Percentiles rank a stretch among this genome's conserved stretches.
These are phyloP conservation scores for Rusavskia elegans DNA, from an alignment of 495 filamentous ascomycete genomes.

Conservation along the genomic window DNA sequence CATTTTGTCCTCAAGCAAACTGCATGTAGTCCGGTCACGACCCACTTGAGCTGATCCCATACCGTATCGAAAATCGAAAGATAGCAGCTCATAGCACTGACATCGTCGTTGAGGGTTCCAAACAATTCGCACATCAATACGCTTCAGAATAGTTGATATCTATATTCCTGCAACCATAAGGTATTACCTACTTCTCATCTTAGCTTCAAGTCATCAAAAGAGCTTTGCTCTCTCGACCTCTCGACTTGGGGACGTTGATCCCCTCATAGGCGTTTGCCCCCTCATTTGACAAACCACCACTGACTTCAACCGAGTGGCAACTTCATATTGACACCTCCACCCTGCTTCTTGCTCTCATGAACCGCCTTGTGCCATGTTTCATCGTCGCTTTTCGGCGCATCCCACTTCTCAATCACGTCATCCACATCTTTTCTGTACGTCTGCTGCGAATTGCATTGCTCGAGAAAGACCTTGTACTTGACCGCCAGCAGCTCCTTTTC, in stretches of 20 bases:
- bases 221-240: too few species aligned
- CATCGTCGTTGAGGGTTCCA: too few species aligned
- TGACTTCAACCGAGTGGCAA: background rate
- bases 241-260: too few species aligned
- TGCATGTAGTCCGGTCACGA: background rate
- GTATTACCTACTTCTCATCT: background rate
- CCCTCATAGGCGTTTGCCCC: too few species aligned
- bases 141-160: too few species aligned
- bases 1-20: background rate
- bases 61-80: background rate
- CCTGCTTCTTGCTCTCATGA: slow-evolving; percentile 4
- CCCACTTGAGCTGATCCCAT: background rate
- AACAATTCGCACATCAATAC: too few species aligned
- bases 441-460: slow-evolving; percentile 47
- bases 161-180: too few species aligned
- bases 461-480: slow-evolving; percentile 64
- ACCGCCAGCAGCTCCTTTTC: slow-evolving; percentile 66
- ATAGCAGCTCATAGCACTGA: too few species aligned
- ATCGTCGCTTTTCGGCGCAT: slow-evolving; percentile 1
- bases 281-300: background rate
- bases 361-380: slow-evolving; percentile 1
- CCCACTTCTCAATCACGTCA: slow-evolving; percentile 33
- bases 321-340: slow-evolving; percentile 2
- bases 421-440: slow-evolving; percentile 49
- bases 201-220: background rate